These are phyloP conservation scores for Gloeostereum incarnatum DNA, from an alignment of 768 basidiomycete species.

Conservation along the genomic window DNA sequence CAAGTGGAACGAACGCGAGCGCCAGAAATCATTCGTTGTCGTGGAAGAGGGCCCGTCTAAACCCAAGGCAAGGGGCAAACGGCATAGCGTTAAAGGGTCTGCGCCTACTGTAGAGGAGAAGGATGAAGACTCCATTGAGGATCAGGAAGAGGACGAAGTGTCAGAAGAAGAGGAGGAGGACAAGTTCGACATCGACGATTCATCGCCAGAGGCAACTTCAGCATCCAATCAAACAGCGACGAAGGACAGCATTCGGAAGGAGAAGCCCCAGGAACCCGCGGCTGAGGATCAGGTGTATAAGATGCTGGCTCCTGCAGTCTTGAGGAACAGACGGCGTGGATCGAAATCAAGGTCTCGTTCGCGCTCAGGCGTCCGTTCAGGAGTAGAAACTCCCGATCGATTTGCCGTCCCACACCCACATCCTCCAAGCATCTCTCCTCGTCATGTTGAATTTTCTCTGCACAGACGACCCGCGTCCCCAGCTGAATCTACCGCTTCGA, in stretches of 20 bases:
- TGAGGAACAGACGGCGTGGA: conserved; percentile 21
- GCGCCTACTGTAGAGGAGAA: conserved; percentile 26
- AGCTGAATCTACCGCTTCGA: conserved; percentile 28
- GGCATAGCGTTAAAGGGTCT: conserved; percentile 8
- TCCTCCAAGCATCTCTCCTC: conserved; percentile 32
- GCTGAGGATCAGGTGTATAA: conserved; percentile 8
- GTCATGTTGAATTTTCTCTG: conserved; percentile 43
- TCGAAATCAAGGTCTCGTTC: conserved; percentile 36
- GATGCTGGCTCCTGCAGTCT: conserved; percentile 19
- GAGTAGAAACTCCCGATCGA: conserved; percentile 56
- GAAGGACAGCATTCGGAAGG: not conserved
- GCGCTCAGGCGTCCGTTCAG: conserved; percentile 37
- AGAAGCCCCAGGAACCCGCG: conserved; percentile 2
- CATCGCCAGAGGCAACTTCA: conserved; percentile 44
- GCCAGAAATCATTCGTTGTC: conserved; percentile 98
- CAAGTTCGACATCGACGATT: conserved; percentile 91
- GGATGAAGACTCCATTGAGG: conserved; percentile 34
- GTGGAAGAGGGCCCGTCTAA: conserved; percentile 78
- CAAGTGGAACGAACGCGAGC: conserved; percentile 98
- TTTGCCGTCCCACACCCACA: conserved; percentile 44
- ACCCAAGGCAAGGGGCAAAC: conserved; percentile 15
- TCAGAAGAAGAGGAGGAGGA: conserved; percentile 59
- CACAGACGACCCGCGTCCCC: conserved; percentile 20
- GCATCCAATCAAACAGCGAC: conserved; percentile 8
- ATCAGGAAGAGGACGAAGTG: conserved; percentile 41